phyloP scores from a whole-genome alignment of 2,329 filamentous ascomycete genomes.

The Aureobasidium sp. region DNA sequence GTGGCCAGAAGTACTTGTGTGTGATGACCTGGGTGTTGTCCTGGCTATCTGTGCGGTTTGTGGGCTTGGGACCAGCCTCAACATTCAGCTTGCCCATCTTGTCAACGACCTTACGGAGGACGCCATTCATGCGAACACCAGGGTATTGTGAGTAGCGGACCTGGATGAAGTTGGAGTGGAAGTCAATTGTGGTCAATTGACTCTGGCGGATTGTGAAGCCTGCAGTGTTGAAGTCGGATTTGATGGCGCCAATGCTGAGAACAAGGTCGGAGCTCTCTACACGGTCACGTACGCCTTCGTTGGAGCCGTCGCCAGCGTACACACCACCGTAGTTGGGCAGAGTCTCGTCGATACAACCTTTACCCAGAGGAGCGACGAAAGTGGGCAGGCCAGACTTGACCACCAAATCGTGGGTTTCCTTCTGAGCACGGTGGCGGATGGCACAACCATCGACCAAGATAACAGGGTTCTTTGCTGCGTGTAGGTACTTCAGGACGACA shows the following conservation, averaged over 20 bases:
- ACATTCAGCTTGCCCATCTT: conserved; percentile 49
- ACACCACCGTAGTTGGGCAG: conserved; percentile 64
- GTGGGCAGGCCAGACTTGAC: conserved; percentile 67
- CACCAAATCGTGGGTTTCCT: conserved; percentile 59
- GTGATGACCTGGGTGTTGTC: conserved; percentile 13
- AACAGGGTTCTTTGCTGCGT: conserved; percentile 64
- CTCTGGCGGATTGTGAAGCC: conserved; percentile 23
- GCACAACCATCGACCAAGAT: conserved; percentile 79
- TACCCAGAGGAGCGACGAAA: conserved; percentile 87
- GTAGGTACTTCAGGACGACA: conserved; percentile 64
- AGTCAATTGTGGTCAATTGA: conserved; percentile 22
- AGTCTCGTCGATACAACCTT: conserved; percentile 71
- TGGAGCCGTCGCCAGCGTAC: conserved; percentile 20
- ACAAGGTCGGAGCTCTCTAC: conserved; percentile 19
- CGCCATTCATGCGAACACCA: conserved; percentile 52
- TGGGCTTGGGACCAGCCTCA: conserved; percentile 39
- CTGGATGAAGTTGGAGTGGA: conserved; percentile 54
- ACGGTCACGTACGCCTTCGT: conserved; percentile 15
- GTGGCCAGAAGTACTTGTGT: conserved; percentile 19
- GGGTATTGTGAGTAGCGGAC: conserved; percentile 57
- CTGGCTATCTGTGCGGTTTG: conserved; percentile 17
- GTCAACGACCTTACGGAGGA: conserved; percentile 62
- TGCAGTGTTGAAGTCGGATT: conserved; percentile 22
- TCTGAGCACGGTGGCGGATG: conserved; percentile 71
- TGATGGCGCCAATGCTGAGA: conserved; percentile 15